Evolutionary conservation across 2,329 filamentous ascomycete species (phyloP), one percentile per base, ranked within the genome.

Genomic region (Cladosporium velox): DNA sequence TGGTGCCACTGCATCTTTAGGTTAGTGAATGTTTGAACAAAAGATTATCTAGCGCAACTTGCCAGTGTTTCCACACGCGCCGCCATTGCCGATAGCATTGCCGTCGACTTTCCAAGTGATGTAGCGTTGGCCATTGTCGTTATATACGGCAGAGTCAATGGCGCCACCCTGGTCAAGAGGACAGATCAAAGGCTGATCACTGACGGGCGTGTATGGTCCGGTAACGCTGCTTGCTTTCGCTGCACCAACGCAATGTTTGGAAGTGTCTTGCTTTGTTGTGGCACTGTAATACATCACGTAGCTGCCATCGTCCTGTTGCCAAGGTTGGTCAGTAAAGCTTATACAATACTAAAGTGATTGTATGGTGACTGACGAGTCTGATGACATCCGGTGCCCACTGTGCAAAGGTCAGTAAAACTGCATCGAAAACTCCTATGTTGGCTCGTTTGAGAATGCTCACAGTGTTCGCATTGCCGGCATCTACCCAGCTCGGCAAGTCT

Each of bases 361-460:
- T 60, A 28, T 8, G 54, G 24, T 34, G 26, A 66, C 68, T 64
- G 64, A 68, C 74, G 51, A 87, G 76, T 64, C 75, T 76, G 14
- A 82, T 79, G 7, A 90, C 85, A 71, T 89, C 87, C 11, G 87
- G 88, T 0, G 87, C 87, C 86, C 87, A 90, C 51, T 62, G 12
- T 52, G 28, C 14, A 18, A 11, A 24, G 24, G 47, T 62, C 52
- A 35, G 24, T 54, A 26, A 52, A n/a, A 10, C 10, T 32, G 18
- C 41, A 26, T 6, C 12, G 4, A 10, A 32, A 30, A 65, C 66
- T 61, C 59, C 82, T 79, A 24, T 24, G 24, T 24, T 24, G 24
- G 24, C 88, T 87, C 10, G 87, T 87, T 0, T 28, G 15, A 2
- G 3, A 30, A 18, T 54, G 51, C 87, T 87, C 86, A 87, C 90